These are phyloP conservation scores for Craterostigma plantagineum DNA, from an alignment of 257 asterid genomes.

Conservation along the genomic window DNA sequence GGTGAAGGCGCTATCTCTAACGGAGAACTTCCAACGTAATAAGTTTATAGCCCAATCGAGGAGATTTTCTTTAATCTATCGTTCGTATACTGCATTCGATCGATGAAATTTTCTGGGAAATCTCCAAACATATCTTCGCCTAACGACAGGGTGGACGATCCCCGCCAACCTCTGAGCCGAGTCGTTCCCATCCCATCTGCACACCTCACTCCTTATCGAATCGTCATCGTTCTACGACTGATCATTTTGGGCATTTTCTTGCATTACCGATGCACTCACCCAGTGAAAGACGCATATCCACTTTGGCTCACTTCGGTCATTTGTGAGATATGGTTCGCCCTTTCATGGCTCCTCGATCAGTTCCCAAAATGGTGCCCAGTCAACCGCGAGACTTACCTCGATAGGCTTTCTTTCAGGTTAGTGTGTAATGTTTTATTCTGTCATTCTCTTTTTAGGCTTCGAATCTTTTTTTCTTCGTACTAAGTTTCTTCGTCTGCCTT, in stretches of 20 bases:
- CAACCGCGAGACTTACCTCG: slow-evolving; percentile 53
- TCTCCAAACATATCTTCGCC: too few relatives aligned
- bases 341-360: slow-evolving; percentile 63
- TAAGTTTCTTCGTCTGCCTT: background rate
- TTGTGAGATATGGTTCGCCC: slow-evolving; percentile 65
- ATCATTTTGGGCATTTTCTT: slow-evolving; percentile 52
- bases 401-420: slow-evolving; percentile 48
- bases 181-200: slow-evolving; percentile 38
- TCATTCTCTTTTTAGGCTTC: background rate
- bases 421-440: slow-evolving; percentile 4
- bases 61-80: too few relatives aligned
- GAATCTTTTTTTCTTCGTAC: background rate
- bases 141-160: slow-evolving; percentile 58
- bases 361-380: slow-evolving; percentile 65
- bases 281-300: slow-evolving; percentile 56
- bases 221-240: slow-evolving; percentile 41
- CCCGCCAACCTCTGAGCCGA: slow-evolving; percentile 63
- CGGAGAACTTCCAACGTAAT: slow-evolving; percentile 44
- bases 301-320: slow-evolving; percentile 59
- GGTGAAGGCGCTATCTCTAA: slow-evolving; percentile 63
- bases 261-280: slow-evolving; percentile 51
- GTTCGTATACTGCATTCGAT: too few relatives aligned
- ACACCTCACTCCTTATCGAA: slow-evolving; percentile 47
- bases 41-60: too few relatives aligned
- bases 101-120: too few relatives aligned